Evolutionary conservation across 164 flowering plant species (phyloP).

Genomic region (Aristolochia californica): DNA sequence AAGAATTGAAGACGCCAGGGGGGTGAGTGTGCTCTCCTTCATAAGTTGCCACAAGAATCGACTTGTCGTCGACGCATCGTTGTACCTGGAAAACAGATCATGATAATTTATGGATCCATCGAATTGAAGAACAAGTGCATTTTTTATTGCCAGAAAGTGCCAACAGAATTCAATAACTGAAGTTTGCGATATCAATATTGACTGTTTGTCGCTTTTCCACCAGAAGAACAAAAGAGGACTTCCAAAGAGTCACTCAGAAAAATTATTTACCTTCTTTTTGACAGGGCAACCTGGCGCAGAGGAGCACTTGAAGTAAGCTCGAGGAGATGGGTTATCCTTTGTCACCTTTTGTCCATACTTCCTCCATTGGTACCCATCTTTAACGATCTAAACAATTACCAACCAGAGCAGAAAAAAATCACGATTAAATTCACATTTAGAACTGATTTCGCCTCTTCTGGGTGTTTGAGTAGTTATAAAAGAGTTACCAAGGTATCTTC

Average conservation of each 20-base stretch:
- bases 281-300: constrained; percentile 44
- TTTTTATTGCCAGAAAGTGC: too few relatives aligned
- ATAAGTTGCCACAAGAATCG: constrained; percentile 38
- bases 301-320: constrained; percentile 55
- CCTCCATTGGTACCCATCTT: constrained; percentile 63
- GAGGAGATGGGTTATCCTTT: constrained; percentile 46
- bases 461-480: too few relatives aligned
- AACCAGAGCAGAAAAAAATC: neutral
- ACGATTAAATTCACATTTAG: neutral
- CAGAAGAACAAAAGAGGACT: too few relatives aligned
- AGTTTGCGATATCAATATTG: too few relatives aligned
- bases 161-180: too few relatives aligned
- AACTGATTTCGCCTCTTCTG: neutral
- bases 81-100: constrained; percentile 31
- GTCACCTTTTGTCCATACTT: constrained; percentile 63
- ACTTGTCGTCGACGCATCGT: constrained; percentile 28
- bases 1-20: neutral
- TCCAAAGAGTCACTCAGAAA: neutral
- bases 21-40: constrained; percentile 56
- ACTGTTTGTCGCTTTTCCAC: too few relatives aligned
- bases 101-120: too few relatives aligned
- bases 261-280: constrained; percentile 41
- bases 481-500: constrained; percentile 25
- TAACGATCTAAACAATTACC: constrained; percentile 26
- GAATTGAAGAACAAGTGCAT: too few relatives aligned